Evolutionary conservation across 176 grass and related monocot genomes (phyloP), one percentile per base, ranked within the genome.

Genomic region (Oryza meridionalis): DNA sequence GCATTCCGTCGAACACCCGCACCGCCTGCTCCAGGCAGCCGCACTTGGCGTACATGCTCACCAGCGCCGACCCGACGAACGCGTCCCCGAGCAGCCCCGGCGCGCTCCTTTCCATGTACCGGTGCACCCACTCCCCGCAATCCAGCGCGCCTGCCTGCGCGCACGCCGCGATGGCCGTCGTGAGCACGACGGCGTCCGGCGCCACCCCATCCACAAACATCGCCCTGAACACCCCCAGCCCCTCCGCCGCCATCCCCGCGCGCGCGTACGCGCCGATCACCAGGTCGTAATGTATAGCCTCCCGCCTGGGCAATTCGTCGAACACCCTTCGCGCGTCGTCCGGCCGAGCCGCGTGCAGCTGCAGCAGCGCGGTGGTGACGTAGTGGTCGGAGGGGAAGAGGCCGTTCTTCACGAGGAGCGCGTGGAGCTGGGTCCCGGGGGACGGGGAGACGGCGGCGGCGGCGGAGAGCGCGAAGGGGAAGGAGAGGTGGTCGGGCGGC

Each of bases 21-120:
- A 89, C 82, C 0, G 94, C 90, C 15, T 87, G 44, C 14, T 88
- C 53, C 47, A 97, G 67, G 82, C 86, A 94, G 11, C 94, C 94
- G 50, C 94, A 97, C 72, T 97, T 97, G 59, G 90, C 92, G 31
- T 97, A 94, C 94, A 97, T 92, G 76, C 84, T 87, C 78, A 97
- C 73, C 11, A 94, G 90, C 1, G 92, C 88, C 9, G 94, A 94
- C 2, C 90, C 94, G 2, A 97, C 77, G 75, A 92, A 97, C 37
- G 81, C 85, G 73, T 97, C 92, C 51, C 46, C 79, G 8, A 94
- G 83, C 70, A 89, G 76, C 0, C 14, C 32, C 0, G 83, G 84
- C 21, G 74, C 38, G 64, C 32, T 71, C 14, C 45, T 66, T 40
- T 90, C 86, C 21, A 94, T 58, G 77, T 89, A 91, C 2, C 53